Percentiles rank a stretch among this genome's conserved stretches.
Conservation (phyloP, 2,329 filamentous ascomycete genomes). For the Nigrospora oryzae region DNA sequence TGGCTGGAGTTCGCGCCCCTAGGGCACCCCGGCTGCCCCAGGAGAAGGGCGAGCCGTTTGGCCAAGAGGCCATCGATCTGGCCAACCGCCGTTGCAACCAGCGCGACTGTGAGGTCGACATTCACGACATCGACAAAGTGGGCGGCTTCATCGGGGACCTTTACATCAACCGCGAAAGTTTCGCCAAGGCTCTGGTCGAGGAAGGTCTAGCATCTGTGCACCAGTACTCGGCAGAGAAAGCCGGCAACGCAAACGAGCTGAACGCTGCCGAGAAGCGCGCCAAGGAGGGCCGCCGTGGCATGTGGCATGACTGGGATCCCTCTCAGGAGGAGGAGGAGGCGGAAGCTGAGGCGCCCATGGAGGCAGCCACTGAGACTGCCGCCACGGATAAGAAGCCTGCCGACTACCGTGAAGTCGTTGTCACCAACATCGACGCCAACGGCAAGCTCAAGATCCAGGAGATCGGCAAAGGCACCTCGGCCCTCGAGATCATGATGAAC, state of each 20-base stretch:
- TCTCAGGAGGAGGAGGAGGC: constrained; percentile 66
- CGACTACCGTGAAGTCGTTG: constrained; percentile 88
- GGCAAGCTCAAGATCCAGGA: constrained; percentile 87
- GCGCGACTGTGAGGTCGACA: constrained; percentile 91
- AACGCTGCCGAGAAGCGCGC: constrained; percentile 81
- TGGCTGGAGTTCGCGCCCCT: constrained; percentile 86
- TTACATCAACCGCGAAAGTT: constrained; percentile 90
- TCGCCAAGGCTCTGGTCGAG: constrained; percentile 86
- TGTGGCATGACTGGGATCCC: constrained; percentile 95
- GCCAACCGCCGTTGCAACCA: constrained; percentile 84
- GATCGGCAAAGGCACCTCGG: constrained; percentile 76
- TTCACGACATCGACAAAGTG: constrained; percentile 91
- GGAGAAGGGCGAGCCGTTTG: constrained; percentile 85
- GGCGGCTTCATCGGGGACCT: constrained; percentile 95
- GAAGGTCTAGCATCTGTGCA: constrained; percentile 91
- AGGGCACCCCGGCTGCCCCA: constrained; percentile 69
- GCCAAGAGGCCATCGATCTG: constrained; percentile 88
- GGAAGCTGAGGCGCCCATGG: constrained; percentile 31
- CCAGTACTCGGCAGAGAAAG: constrained; percentile 91
- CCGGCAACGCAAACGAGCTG: constrained; percentile 79
- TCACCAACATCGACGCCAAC: constrained; percentile 80
- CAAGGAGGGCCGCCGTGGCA: constrained; percentile 77
- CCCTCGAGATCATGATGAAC: constrained; percentile 80
- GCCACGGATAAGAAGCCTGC: constrained; percentile 56
- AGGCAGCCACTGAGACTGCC: constrained; percentile 39